phyloP scores from a whole-genome alignment of 2,329 filamentous ascomycete species.

The Colletotrichum scovillei region DNA sequence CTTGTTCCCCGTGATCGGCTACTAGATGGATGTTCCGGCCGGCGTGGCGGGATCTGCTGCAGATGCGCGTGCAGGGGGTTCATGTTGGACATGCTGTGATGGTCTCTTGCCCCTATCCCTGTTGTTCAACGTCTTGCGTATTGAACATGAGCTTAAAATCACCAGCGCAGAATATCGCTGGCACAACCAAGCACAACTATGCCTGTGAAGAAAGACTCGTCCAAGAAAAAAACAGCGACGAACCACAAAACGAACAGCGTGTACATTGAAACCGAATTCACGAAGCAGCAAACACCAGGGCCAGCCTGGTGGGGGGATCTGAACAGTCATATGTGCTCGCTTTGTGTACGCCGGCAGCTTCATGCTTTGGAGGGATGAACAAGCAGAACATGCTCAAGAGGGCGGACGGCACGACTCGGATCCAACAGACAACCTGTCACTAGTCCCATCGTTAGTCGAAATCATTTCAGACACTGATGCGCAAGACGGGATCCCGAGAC shows the following conservation, averaged over 20 bases:
- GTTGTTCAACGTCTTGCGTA: background rate
- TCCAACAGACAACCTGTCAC: conserved; percentile 12
- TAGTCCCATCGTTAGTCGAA: conserved; percentile 30
- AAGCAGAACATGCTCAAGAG: background rate
- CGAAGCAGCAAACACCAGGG: background rate
- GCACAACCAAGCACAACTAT: background rate
- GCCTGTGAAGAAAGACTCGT: background rate
- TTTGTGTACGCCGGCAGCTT: background rate
- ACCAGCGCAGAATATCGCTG: background rate
- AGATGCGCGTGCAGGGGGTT: conserved; percentile 9
- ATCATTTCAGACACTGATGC: conserved; percentile 25
- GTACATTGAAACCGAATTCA: background rate
- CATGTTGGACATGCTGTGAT: conserved; percentile 5
- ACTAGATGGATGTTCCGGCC: background rate
- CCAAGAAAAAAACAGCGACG: background rate
- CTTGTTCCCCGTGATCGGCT: background rate
- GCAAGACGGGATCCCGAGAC: conserved; percentile 15
- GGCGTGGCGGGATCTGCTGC: conserved; percentile 4
- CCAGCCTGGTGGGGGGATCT: conserved; percentile 3
- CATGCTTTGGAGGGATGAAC: conserved; percentile 20
- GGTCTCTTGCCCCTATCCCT: background rate
- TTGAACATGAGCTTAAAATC: background rate
- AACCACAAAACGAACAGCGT: background rate
- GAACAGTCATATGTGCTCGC: conserved; percentile 16
- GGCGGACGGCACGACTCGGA: conserved; percentile 14